Percentiles rank a stretch among this genome's conserved stretches.
Conservation (phyloP, 768 basidiomycete species). For the Chalciporus sphaerocephalus region DNA sequence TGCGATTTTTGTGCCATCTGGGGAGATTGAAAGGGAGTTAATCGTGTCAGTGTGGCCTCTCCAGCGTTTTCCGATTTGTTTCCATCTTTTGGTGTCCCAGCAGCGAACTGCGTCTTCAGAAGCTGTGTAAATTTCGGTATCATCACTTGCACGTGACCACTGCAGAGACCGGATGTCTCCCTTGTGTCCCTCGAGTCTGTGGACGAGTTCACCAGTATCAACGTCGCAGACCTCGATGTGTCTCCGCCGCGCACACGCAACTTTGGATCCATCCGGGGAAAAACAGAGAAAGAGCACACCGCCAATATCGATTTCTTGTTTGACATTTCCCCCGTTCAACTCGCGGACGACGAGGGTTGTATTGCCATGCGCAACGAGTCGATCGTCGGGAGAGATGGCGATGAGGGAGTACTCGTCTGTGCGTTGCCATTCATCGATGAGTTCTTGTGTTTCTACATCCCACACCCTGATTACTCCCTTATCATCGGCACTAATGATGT, state of each 20-base stretch:
- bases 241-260: not conserved
- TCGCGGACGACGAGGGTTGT: too few relatives aligned
- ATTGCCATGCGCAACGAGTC: too few relatives aligned
- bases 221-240: not conserved
- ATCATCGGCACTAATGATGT: not conserved
- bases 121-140: conserved; percentile 5
- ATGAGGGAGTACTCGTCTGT: not conserved
- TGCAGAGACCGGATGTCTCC: not conserved
- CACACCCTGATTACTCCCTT: not conserved
- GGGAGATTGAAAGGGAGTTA: too few relatives aligned
- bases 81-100: conserved; percentile 5
- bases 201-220: not conserved
- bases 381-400: not conserved
- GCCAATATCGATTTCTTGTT: too few relatives aligned
- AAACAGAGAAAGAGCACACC: not conserved
- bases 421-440: not conserved
- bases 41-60: conserved; percentile 6
- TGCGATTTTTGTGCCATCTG: too few relatives aligned
- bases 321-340: too few relatives aligned
- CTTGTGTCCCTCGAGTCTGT: not conserved
- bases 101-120: conserved; percentile 1
- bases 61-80: conserved; percentile 7
- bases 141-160: conserved; percentile 19
- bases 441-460: not conserved
- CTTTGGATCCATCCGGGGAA: too few relatives aligned